Evolutionary conservation across 345 rosid genomes (phyloP).

Genomic region (Isatis tinctoria): DNA sequence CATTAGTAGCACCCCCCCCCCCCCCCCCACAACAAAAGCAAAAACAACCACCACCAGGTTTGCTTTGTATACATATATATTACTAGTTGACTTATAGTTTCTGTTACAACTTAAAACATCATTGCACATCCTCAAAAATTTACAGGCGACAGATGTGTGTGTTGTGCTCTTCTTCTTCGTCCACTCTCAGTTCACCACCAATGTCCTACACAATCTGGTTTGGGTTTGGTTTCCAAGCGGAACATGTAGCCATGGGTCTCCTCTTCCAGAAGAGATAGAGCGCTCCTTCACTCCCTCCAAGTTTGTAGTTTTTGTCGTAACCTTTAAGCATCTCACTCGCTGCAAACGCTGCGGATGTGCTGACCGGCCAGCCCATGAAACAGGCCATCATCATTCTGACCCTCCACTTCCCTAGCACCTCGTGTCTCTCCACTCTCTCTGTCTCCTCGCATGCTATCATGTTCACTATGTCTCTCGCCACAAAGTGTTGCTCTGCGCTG

Average conservation of each 20-base stretch:
- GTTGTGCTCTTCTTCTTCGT: slow-evolving; percentile 7
- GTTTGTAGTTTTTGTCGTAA: slow-evolving; percentile 45
- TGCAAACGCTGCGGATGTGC: slow-evolving; percentile 37
- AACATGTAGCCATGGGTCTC: slow-evolving; percentile 65
- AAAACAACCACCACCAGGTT: slow-evolving; percentile 20
- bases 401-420: slow-evolving; percentile 71
- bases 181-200: slow-evolving; percentile 16
- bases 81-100: slow-evolving; percentile 18
- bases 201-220: slow-evolving; percentile 16
- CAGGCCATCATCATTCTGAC: slow-evolving; percentile 66
- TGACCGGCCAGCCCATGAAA: slow-evolving; percentile 43
- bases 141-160: slow-evolving; percentile 29
- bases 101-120: slow-evolving; percentile 22
- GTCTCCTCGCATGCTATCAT: slow-evolving; percentile 79
- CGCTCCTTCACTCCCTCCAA: slow-evolving; percentile 50
- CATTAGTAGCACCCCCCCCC: slow-evolving; percentile 14
- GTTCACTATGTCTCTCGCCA: slow-evolving; percentile 81
- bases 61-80: slow-evolving; percentile 18
- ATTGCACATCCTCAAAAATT: slow-evolving; percentile 25
- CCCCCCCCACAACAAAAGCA: slow-evolving; percentile 14
- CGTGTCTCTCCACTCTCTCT: slow-evolving; percentile 85
- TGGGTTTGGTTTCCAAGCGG: slow-evolving; percentile 62
- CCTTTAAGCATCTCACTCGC: slow-evolving; percentile 43
- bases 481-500: slow-evolving; percentile 78
- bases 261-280: slow-evolving; percentile 64